Percentiles rank a stretch among this genome's conserved stretches.
Evolutionary conservation across 148 eudicot species (phyloP).

Genomic region (Cornus kousa): DNA sequence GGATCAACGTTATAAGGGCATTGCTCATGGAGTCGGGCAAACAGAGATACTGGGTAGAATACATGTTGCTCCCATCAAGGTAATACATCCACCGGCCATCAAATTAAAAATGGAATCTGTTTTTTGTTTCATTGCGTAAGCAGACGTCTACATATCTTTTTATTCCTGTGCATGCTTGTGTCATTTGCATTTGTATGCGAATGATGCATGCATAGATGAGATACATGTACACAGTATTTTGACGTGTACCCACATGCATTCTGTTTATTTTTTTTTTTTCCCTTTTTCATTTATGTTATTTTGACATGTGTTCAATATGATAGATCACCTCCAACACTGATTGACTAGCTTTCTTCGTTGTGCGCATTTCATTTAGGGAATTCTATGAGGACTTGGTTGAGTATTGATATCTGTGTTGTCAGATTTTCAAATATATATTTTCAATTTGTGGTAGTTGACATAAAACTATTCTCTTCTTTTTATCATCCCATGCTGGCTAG

Average conservation of each 20-base stretch:
- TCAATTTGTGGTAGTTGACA: background rate
- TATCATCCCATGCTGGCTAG: background rate
- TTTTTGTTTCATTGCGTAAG: background rate
- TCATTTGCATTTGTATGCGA: background rate
- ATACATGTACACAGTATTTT: background rate
- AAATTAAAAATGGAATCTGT: background rate
- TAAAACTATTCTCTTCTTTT: background rate
- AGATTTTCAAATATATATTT: background rate
- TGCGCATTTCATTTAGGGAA: background rate
- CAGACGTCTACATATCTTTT: background rate
- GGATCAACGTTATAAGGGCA: slow-evolving; percentile 88
- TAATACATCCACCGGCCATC: slow-evolving; percentile 18
- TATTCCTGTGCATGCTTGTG: background rate
- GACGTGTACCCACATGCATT: background rate
- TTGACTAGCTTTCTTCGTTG: background rate
- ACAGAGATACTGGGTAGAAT: slow-evolving; percentile 93
- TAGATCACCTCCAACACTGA: background rate
- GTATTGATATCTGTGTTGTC: background rate
- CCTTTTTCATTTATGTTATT: background rate
- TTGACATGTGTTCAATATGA: background rate
- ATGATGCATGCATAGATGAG: background rate
- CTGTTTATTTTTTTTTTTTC: background rate
- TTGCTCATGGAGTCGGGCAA: slow-evolving; percentile 99
- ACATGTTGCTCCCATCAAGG: slow-evolving; percentile 98
- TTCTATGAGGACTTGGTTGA: background rate